Conservation (phyloP, 768 basidiomycete genomes). For the Tricholoma bakamatsutake region DNA sequence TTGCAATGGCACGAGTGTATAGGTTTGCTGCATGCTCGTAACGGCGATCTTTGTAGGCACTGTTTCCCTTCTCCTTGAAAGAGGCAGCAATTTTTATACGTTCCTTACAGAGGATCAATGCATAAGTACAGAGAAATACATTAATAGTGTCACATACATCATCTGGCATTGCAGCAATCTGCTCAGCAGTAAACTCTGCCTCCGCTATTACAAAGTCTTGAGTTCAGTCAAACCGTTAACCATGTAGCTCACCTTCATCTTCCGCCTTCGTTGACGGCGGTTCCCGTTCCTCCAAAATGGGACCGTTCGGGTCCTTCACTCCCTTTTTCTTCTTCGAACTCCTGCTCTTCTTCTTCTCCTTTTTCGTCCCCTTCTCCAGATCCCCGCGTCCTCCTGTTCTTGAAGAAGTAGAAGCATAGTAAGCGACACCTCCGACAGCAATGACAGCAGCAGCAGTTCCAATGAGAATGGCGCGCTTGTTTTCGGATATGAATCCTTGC, state of each 20-base stretch:
- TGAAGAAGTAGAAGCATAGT: constrained; percentile 61
- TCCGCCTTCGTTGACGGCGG: constrained; percentile 30
- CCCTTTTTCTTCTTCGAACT: constrained; percentile 50
- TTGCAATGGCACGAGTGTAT: constrained; percentile 71
- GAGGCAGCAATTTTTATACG: constrained; percentile 54
- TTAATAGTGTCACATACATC: constrained; percentile 40
- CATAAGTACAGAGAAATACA: not conserved
- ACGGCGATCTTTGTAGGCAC: constrained; percentile 57
- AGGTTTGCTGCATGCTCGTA: constrained; percentile 54
- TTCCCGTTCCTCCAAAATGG: constrained; percentile 73
- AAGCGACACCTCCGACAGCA: constrained; percentile 71
- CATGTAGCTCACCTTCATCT: constrained; percentile 25
- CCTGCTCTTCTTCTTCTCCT: constrained; percentile 45
- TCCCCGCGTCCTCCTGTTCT: constrained; percentile 25
- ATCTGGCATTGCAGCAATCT: constrained; percentile 50
- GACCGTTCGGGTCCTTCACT: constrained; percentile 57
- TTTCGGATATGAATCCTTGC: constrained; percentile 64
- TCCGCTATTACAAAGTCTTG: constrained; percentile 13
- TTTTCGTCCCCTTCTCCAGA: constrained; percentile 42
- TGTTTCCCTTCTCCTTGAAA: constrained; percentile 69
- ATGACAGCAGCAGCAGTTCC: constrained; percentile 66
- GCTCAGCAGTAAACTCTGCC: constrained; percentile 43
- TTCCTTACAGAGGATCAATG: constrained; percentile 39
- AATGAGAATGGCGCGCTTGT: constrained; percentile 71
- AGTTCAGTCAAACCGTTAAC: constrained; percentile 5